These are phyloP conservation scores for Remersonia thermophila DNA, from an alignment of 2,329 filamentous ascomycete species.

Conservation along the genomic window DNA sequence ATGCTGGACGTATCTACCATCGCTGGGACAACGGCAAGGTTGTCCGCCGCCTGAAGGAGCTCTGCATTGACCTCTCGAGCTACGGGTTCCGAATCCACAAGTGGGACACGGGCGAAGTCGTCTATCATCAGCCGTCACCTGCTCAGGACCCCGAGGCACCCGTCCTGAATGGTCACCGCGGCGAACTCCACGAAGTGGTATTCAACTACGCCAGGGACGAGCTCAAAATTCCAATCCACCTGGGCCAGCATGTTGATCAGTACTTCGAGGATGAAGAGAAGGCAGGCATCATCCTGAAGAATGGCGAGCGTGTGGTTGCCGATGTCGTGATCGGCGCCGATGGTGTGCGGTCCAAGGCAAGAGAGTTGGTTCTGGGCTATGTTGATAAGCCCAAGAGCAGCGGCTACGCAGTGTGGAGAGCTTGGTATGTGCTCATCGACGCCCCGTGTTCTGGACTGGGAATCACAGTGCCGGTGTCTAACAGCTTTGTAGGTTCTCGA, in stretches of 20 bases:
- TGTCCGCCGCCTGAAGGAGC: conserved; percentile 31
- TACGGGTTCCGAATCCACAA: conserved; percentile 53
- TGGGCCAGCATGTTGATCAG: conserved; percentile 36
- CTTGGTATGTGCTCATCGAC: conserved; percentile 29
- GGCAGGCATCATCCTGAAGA: conserved; percentile 39
- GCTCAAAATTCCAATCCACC: conserved; percentile 41
- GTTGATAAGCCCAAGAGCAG: conserved; percentile 39
- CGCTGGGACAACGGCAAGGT: conserved; percentile 43
- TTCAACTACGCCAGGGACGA: conserved; percentile 45
- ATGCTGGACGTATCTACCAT: conserved; percentile 47
- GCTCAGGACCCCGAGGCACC: conserved; percentile 34
- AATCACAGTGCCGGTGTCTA: no score
- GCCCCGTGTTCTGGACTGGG: no score
- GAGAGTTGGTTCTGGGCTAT: conserved; percentile 37
- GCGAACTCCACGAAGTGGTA: conserved; percentile 47
- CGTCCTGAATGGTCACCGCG: conserved; percentile 47
- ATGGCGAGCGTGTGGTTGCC: conserved; percentile 32
- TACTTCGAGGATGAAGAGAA: conserved; percentile 42
- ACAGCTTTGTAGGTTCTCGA: conserved; percentile 27
- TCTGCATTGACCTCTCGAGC: conserved; percentile 38
- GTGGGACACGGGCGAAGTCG: conserved; percentile 45
- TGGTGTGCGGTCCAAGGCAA: conserved; percentile 40
- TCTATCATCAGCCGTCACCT: conserved; percentile 41
- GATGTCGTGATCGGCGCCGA: conserved; percentile 44
- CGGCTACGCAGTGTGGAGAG: conserved; percentile 40